A percentile compares a stretch with the other conserved stretches of the same genome.
Evolutionary conservation across 1,284 basidiomycete genomes (phyloP).

Genomic region (Thelephora terrestris): DNA sequence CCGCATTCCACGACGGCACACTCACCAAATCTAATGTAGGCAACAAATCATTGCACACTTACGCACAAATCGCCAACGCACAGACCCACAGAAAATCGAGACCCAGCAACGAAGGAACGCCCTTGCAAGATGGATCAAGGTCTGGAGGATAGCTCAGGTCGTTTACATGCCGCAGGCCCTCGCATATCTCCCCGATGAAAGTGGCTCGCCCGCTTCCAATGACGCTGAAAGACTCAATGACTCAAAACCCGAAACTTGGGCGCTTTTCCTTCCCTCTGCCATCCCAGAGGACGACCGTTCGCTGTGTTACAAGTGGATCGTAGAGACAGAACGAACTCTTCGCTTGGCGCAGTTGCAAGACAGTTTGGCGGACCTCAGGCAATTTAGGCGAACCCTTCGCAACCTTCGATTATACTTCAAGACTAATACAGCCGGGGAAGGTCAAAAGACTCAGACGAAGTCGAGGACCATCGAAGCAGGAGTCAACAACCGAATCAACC

Average conservation of each 20-base stretch:
- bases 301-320: neutral
- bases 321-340: neutral
- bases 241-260: neutral
- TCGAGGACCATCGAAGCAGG: neutral
- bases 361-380: neutral
- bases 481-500: neutral
- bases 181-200: neutral
- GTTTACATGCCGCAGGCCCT: neutral
- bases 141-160: neutral
- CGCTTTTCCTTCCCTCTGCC: neutral
- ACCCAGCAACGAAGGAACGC: neutral
- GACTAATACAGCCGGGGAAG: no score
- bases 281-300: neutral
- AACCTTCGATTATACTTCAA: no score
- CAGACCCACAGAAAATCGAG: neutral
- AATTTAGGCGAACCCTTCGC: no score
- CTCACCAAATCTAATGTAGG: no score
- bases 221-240: neutral
- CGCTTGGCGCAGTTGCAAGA: no score
- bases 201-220: neutral
- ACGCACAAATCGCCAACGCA: no score
- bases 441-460: no score
- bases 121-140: neutral
- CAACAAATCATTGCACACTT: no score
- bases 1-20: no score